Conservation (phyloP, 805 yeast genomes). For the Zygosaccharomyces kombuchaensis region DNA sequence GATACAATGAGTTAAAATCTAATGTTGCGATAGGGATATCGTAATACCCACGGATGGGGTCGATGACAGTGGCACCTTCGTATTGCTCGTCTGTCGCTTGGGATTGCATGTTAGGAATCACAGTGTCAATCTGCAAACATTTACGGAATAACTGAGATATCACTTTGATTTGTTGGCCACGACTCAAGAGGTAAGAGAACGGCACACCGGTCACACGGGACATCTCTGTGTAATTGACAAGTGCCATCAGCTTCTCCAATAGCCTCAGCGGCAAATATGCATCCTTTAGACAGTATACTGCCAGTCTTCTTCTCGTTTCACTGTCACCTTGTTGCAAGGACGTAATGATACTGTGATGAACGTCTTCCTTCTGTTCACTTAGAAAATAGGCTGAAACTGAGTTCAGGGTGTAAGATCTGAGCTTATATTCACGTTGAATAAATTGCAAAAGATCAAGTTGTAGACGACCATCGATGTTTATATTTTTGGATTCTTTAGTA, state of each 20-base stretch:
- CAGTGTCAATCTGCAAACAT: slow-evolving; percentile 79
- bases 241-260: slow-evolving; percentile 89
- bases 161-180: slow-evolving; percentile 98
- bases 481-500: slow-evolving; percentile 85
- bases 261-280: slow-evolving; percentile 87
- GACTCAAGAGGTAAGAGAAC: slow-evolving; percentile 74
- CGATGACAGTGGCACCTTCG: slow-evolving; percentile 99
- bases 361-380: slow-evolving; percentile 97
- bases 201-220: slow-evolving; percentile 99
- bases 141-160: slow-evolving; percentile 92
- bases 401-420: slow-evolving; percentile 90
- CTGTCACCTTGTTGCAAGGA: slow-evolving; percentile 88
- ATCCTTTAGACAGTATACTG: slow-evolving; percentile 95
- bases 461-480: slow-evolving; percentile 92
- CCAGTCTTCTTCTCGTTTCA: slow-evolving; percentile 90
- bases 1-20: slow-evolving; percentile 96
- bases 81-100: slow-evolving; percentile 85
- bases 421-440: slow-evolving; percentile 88
- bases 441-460: slow-evolving; percentile 91
- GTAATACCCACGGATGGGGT: slow-evolving; percentile 92
- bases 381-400: slow-evolving; percentile 92
- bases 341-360: slow-evolving; percentile 93
- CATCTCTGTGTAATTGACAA: slow-evolving; percentile 97
- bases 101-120: slow-evolving; percentile 83
- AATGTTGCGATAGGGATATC: slow-evolving; percentile 96